Base-by-base conservation (phyloP, 2,329 filamentous ascomycete genomes). In the Fusarium sp. region DNA sequence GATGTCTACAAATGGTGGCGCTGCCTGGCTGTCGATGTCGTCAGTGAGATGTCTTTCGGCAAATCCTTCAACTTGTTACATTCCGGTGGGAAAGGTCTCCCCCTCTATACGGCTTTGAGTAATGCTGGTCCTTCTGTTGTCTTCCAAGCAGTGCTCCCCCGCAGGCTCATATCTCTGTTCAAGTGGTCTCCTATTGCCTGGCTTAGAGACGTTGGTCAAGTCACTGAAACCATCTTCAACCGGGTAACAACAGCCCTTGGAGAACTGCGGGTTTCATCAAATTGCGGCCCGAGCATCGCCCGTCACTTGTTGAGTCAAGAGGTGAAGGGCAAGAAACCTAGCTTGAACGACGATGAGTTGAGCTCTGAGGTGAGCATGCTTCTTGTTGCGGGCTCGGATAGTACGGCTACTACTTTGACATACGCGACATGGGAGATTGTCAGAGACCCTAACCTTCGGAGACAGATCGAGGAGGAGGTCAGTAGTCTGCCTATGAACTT, bases 1-100 rank as follows among this genome's bases (percentile, higher is more conserved):
- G 65, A 68, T 9, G 46, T 68, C 5, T 68, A 68, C 35, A 68
- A 62, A 13, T 68, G 65, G 65, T 68, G 64, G 64, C 54, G 54
- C 3, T 68, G 64, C 16, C 28, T 68, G 3, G 63, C 65, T 5
- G 63, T 68, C 1, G 65, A 68, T 6, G 54, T 68, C 0, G 67
- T 68, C 7, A 68, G 65, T 6, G 64, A 62, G 5, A 68, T 68
- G 46, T 42, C 64, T 1, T 37, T 68, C 11, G 64, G 64, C 1
- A 68, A 68, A 13, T 23, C 65, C 0, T 68, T 68, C 23, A 37
- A 38, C 7, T 11, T 68, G 1, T 9, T 68, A 0, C 12, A 28
- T 6, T 37, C 65, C 0, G 54, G 53, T 1, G 56, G 54, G 3
- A 37, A 68, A 9, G 35, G 52, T 2, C 13, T 47, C 0, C 54